Evolutionary conservation across 1,284 basidiomycete species (phyloP).

Genomic region (Schizopora paradoxa): DNA sequence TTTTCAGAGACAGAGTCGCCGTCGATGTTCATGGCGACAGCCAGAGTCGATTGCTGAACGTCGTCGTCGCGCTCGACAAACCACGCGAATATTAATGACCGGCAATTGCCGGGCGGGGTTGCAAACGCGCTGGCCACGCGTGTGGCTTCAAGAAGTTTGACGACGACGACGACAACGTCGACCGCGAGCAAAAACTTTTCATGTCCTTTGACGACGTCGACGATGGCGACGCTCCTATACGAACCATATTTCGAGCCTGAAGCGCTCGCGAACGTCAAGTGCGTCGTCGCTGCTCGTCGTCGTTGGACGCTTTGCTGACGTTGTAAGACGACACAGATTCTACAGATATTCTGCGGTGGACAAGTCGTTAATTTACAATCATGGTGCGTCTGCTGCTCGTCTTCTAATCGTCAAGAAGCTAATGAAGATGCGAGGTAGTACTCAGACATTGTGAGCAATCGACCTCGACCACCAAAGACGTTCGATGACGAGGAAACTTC

Average conservation of each 20-base stretch:
- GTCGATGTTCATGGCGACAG: too few species aligned
- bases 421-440: slow-evolving; percentile 9
- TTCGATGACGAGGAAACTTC: neutral
- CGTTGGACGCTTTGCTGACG: neutral
- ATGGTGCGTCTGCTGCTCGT: slow-evolving; percentile 15
- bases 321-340: too few species aligned
- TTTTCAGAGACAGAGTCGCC: too few species aligned
- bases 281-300: neutral
- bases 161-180: too few species aligned
- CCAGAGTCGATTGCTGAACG: too few species aligned
- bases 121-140: too few species aligned
- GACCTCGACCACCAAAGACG: neutral
- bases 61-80: too few species aligned
- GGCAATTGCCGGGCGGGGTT: too few species aligned
- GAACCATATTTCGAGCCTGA: slow-evolving; percentile 16
- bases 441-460: slow-evolving; percentile 19
- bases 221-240: slow-evolving; percentile 11
- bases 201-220: neutral
- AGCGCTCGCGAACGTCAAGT: slow-evolving; percentile 17
- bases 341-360: slow-evolving; percentile 21
- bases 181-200: too few species aligned
- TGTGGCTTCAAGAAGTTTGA: too few species aligned
- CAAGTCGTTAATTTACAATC: slow-evolving; percentile 22
- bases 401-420: neutral
- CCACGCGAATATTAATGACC: too few species aligned